A percentile compares a stretch with the other conserved stretches of the same genome.
phyloP scores from a whole-genome alignment of 495 filamentous ascomycete species.

The Aspergillus ostianus region DNA sequence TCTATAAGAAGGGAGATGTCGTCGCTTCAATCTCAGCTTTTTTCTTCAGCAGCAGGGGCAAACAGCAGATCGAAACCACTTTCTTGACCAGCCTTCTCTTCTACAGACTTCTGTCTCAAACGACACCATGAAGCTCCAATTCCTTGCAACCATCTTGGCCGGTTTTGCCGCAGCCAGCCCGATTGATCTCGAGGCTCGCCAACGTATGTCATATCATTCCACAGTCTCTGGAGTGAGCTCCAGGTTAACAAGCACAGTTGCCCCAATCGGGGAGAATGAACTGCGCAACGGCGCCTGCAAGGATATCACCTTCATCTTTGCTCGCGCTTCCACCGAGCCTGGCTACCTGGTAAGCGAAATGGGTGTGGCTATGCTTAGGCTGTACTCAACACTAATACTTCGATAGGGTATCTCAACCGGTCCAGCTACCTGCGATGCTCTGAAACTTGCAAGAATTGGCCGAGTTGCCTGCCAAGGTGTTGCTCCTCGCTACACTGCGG shows the following conservation, averaged over 20 bases:
- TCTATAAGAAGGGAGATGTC: neutral
- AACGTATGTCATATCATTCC: slow-evolving; percentile 10
- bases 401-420: slow-evolving; percentile 29
- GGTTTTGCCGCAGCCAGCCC: slow-evolving; percentile 22
- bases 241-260: neutral
- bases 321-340: slow-evolving; percentile 46
- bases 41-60: neutral
- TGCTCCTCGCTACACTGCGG: slow-evolving; percentile 34
- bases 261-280: slow-evolving; percentile 29
- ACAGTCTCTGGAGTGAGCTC: neutral
- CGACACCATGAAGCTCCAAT: slow-evolving; percentile 13
- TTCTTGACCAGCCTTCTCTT: neutral
- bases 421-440: slow-evolving; percentile 34
- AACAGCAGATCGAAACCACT: neutral
- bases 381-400: neutral
- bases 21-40: neutral
- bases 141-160: slow-evolving; percentile 14
- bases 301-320: slow-evolving; percentile 50
- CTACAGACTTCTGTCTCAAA: neutral
- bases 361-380: neutral
- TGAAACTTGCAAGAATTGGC: slow-evolving; percentile 25
- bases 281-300: slow-evolving; percentile 43
- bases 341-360: slow-evolving; percentile 38
- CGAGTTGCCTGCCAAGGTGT: slow-evolving; percentile 39
- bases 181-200: slow-evolving; percentile 25